Percentiles rank a stretch among this genome's conserved stretches.
Conservation (phyloP, 305 asterid genomes). For the Fraxinus latifolia region DNA sequence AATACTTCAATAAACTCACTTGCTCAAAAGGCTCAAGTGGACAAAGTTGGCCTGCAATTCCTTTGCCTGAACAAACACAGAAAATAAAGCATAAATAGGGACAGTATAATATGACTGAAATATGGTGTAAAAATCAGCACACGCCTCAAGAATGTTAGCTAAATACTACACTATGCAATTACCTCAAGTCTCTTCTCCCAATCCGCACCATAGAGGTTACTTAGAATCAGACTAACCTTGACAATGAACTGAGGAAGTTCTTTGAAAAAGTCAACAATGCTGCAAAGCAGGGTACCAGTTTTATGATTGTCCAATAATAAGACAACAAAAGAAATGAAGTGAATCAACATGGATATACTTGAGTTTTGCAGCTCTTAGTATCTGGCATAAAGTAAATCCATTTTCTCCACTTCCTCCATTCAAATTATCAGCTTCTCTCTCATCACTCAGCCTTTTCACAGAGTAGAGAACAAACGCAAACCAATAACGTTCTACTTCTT, state of each 20-base stretch:
- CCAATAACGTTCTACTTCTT: conserved; percentile 88
- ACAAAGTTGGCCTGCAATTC: conserved; percentile 80
- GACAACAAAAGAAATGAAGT: conserved; percentile 13
- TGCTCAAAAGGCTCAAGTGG: conserved; percentile 79
- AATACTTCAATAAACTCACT: conserved; percentile 49
- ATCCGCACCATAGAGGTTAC: conserved; percentile 62
- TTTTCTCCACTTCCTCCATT: conserved; percentile 40
- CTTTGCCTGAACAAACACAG: conserved; percentile 55
- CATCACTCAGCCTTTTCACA: conserved; percentile 52
- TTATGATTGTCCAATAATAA: background rate
- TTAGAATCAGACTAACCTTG: conserved; percentile 69
- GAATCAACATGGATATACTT: conserved; percentile 43
- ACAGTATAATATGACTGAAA: conserved; percentile 3
- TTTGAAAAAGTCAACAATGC: conserved; percentile 74
- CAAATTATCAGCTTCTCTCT: conserved; percentile 20
- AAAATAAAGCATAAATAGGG: conserved; percentile 18
- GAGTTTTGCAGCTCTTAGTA: conserved; percentile 66
- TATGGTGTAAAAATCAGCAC: background rate
- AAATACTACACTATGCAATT: conserved; percentile 27
- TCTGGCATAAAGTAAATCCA: conserved; percentile 62
- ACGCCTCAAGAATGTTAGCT: conserved; percentile 8
- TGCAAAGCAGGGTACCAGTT: conserved; percentile 32
- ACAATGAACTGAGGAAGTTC: conserved; percentile 74
- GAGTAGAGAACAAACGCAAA: conserved; percentile 72
- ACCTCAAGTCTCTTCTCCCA: conserved; percentile 98